phyloP scores from a whole-genome alignment of 257 asterid species.

The Thymus quinquecostatus region DNA sequence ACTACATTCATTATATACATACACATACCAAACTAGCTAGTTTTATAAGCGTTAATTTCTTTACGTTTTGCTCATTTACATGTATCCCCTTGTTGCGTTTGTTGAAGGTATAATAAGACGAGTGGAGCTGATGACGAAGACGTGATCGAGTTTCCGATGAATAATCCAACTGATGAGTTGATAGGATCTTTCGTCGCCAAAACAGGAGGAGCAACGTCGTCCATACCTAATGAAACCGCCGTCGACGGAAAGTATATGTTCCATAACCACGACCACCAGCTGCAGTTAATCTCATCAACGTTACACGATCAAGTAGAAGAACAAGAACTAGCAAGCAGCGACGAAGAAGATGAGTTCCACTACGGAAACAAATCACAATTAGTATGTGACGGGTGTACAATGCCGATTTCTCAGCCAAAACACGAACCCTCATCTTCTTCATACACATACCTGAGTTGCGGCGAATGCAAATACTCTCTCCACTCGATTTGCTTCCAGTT shows the following conservation, averaged over 20 bases:
- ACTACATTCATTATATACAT: too few species aligned
- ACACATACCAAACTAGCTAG: too few species aligned
- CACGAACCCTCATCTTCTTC: background rate
- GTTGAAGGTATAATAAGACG: background rate
- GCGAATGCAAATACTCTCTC: background rate
- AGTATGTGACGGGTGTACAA: conserved; percentile 5
- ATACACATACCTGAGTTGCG: background rate
- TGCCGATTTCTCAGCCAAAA: background rate
- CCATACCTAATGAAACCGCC: background rate
- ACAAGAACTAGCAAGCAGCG: too few species aligned
- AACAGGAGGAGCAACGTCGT: background rate
- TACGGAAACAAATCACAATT: background rate
- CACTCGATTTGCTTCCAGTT: background rate
- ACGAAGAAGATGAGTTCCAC: background rate
- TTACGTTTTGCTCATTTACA: too few species aligned
- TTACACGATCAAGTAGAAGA: background rate
- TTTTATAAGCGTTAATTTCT: too few species aligned
- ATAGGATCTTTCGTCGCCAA: background rate
- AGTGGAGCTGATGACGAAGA: background rate
- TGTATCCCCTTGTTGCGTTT: background rate
- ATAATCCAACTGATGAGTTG: background rate
- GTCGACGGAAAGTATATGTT: background rate
- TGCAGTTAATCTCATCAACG: background rate
- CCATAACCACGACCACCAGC: background rate
- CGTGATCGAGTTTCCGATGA: background rate